phyloP scores from a whole-genome alignment of 441 rosid genomes.

The Kokia cookei region DNA sequence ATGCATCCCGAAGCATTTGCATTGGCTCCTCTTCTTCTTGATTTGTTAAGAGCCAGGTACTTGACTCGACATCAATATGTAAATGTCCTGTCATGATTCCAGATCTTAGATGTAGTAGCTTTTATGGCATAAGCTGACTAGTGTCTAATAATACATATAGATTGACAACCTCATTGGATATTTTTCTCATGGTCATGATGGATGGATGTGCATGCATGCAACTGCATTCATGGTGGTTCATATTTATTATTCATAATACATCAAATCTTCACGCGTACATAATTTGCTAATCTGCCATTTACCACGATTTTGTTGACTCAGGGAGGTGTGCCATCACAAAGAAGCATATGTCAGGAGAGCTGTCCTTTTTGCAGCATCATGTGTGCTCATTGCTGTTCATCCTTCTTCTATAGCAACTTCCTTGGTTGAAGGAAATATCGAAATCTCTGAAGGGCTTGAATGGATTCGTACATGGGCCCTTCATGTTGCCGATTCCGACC shows the following conservation, averaged over 20 bases:
- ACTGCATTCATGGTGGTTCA: neutral
- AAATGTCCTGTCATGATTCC: neutral
- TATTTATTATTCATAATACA: neutral
- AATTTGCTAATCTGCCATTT: neutral
- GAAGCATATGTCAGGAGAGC: constrained; percentile 96
- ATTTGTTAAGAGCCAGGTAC: constrained; percentile 85
- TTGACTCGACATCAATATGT: neutral
- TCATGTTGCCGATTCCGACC: constrained; percentile 67
- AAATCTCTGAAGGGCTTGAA: constrained; percentile 75
- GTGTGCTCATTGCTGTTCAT: constrained; percentile 72
- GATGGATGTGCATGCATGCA: neutral
- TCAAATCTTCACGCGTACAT: neutral
- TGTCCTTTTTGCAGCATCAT: constrained; percentile 83
- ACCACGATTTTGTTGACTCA: constrained; percentile 24
- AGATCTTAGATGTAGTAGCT: constrained; percentile 4
- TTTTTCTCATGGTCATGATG: neutral
- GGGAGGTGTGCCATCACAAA: constrained; percentile 79
- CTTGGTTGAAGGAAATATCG: constrained; percentile 67
- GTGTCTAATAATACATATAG: neutral
- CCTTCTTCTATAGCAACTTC: constrained; percentile 73
- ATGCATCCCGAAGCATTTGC: constrained; percentile 97
- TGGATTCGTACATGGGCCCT: constrained; percentile 93
- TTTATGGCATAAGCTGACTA: neutral
- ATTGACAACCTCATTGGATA: neutral
- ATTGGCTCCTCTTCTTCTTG: constrained; percentile 74